phyloP scores from a whole-genome alignment of 2,329 filamentous ascomycete genomes.

The Zymoseptoria brevis region DNA sequence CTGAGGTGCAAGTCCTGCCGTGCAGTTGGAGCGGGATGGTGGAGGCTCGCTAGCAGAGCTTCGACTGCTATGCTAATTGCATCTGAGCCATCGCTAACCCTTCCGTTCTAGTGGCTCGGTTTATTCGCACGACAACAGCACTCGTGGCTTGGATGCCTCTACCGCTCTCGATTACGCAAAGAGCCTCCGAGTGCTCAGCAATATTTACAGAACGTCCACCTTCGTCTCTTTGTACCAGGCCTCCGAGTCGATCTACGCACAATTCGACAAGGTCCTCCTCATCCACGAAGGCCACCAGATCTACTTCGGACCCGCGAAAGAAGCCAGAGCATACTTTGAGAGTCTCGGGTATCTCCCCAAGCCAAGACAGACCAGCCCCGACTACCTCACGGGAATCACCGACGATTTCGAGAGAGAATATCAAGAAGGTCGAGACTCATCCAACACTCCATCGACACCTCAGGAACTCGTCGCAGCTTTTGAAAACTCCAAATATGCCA shows the following conservation, averaged over 20 bases:
- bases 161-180: conserved; percentile 44
- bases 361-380: conserved; percentile 70
- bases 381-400: conserved; percentile 75
- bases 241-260: conserved; percentile 68
- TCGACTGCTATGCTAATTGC: too few species aligned
- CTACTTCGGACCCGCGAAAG: conserved; percentile 61
- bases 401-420: conserved; percentile 78
- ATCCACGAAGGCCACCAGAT: conserved; percentile 69
- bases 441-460: conserved; percentile 61
- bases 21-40: too few species aligned
- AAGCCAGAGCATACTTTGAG: conserved; percentile 69
- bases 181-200: conserved; percentile 55
- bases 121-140: conserved; percentile 41
- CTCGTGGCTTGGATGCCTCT: conserved; percentile 41
- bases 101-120: too few species aligned
- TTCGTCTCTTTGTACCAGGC: conserved; percentile 84
- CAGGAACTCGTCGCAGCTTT: conserved; percentile 64
- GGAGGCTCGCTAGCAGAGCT: too few species aligned
- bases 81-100: too few species aligned
- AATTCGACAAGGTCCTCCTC: conserved; percentile 79
- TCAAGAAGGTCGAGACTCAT: conserved; percentile 55
- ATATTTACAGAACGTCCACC: conserved; percentile 74
- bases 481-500: conserved; percentile 53
- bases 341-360: conserved; percentile 65
- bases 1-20: too few species aligned